A percentile compares a stretch with the other conserved stretches of the same genome.
phyloP scores from a whole-genome alignment of 768 basidiomycete genomes.

The Calocybe cyanea region DNA sequence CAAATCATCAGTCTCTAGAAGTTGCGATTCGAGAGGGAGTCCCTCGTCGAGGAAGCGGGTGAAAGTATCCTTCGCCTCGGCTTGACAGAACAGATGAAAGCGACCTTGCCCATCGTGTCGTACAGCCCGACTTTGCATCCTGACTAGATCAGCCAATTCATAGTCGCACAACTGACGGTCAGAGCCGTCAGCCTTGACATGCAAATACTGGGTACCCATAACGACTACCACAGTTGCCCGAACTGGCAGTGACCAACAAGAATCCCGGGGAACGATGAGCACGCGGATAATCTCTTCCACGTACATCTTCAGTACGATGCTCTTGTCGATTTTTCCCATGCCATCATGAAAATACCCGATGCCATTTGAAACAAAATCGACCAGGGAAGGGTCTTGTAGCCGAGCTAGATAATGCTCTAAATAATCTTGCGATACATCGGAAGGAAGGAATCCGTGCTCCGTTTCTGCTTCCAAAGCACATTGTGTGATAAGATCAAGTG shows the following conservation, averaged over 20 bases:
- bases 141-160: constrained; percentile 71
- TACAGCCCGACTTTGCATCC: constrained; percentile 89
- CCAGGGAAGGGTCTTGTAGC: constrained; percentile 58
- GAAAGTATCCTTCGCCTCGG: constrained; percentile 79
- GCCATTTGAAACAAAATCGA: constrained; percentile 78
- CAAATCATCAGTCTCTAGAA: constrained; percentile 51
- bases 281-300: constrained; percentile 76
- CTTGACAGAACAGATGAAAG: constrained; percentile 88
- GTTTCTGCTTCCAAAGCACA: constrained; percentile 74
- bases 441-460: constrained; percentile 62
- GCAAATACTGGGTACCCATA: constrained; percentile 88
- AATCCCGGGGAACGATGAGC: constrained; percentile 76
- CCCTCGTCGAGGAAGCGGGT: constrained; percentile 85
- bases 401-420: constrained; percentile 57
- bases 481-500: constrained; percentile 83
- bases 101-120: constrained; percentile 55
- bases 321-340: constrained; percentile 61
- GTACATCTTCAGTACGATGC: constrained; percentile 76
- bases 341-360: constrained; percentile 86
- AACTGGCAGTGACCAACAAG: constrained; percentile 88
- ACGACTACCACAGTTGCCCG: constrained; percentile 79
- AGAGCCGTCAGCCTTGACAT: constrained; percentile 38
- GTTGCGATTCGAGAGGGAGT: constrained; percentile 80
- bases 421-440: constrained; percentile 42
- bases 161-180: constrained; percentile 81